phyloP scores from a whole-genome alignment of 352 stramenopile species.

The Globisporangium polare region DNA sequence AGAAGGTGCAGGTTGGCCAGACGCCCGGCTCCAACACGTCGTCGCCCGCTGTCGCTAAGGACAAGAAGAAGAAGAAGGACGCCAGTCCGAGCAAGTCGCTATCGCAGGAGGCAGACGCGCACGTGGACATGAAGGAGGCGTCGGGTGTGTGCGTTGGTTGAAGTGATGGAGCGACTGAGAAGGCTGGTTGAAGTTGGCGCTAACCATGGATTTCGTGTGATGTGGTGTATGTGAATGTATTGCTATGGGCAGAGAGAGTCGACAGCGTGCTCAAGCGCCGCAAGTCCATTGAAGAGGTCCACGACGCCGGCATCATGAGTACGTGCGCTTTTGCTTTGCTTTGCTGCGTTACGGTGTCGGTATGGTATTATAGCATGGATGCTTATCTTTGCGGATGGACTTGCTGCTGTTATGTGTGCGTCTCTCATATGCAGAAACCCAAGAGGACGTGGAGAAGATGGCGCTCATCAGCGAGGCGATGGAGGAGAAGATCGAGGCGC shows the following conservation, averaged over 20 bases:
- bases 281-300: conserved; percentile 45
- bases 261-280: conserved; percentile 32
- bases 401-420: not conserved
- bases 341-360: not conserved
- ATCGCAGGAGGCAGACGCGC: conserved; percentile 14
- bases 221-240: not conserved
- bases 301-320: conserved; percentile 45
- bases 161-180: not conserved
- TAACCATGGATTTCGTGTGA: not conserved
- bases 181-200: not conserved
- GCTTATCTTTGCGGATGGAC: no score
- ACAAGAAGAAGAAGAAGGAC: conserved; percentile 25
- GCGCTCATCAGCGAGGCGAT: conserved; percentile 33
- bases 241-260: conserved; percentile 43
- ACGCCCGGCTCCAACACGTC: conserved; percentile 16
- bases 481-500: conserved; percentile 41
- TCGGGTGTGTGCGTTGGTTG: conserved; percentile 15
- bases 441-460: conserved; percentile 38
- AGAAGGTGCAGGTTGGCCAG: conserved; percentile 4
- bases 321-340: conserved; percentile 6
- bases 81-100: conserved; percentile 25
- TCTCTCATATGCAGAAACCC: conserved; percentile 21
- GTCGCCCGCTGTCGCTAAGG: conserved; percentile 11
- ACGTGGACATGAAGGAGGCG: conserved; percentile 33
- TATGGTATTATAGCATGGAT: not conserved